Percentiles rank a stretch among this genome's conserved stretches.
Conservation (phyloP, 495 filamentous ascomycete species). For the Hypoxylon intermedium region DNA sequence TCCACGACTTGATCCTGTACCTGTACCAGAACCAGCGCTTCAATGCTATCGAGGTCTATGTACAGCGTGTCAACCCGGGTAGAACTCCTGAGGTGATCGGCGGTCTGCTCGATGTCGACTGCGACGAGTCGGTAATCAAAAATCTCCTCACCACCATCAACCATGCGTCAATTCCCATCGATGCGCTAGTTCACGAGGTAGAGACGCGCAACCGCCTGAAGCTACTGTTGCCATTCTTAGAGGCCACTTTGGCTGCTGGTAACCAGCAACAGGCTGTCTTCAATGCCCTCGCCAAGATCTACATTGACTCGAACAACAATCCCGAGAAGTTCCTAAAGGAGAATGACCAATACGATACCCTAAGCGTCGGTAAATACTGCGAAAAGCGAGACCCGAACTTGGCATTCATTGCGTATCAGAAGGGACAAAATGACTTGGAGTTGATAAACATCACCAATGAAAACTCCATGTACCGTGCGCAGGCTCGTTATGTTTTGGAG, state of each 20-base stretch:
- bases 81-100: constrained; percentile 93
- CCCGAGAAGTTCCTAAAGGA: constrained; percentile 98
- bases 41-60: constrained; percentile 98
- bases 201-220: constrained; percentile 95
- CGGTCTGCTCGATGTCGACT: constrained; percentile 95
- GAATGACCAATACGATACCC: constrained; percentile 94
- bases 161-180: constrained; percentile 85
- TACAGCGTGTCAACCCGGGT: constrained; percentile 97
- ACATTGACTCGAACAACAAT: constrained; percentile 99
- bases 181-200: constrained; percentile 94
- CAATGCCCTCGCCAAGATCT: constrained; percentile 99
- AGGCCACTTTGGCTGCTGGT: constrained; percentile 85
- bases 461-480: constrained; percentile 97
- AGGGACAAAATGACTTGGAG: constrained; percentile 97
- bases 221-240: constrained; percentile 93
- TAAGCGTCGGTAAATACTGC: constrained; percentile 96
- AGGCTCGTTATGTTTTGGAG: constrained; percentile 93
- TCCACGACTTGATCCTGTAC: constrained; percentile 95
- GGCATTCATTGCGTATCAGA: constrained; percentile 92
- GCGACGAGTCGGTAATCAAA: constrained; percentile 95
- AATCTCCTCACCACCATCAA: constrained; percentile 87
- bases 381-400: constrained; percentile 98
- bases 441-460: constrained; percentile 98
- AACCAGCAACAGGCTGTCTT: constrained; percentile 98
- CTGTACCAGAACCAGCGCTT: constrained; percentile 99